Percentiles rank a stretch among this genome's conserved stretches.
Evolutionary conservation across 768 basidiomycete species (phyloP).

Genomic region (Boletus coccyginus): DNA sequence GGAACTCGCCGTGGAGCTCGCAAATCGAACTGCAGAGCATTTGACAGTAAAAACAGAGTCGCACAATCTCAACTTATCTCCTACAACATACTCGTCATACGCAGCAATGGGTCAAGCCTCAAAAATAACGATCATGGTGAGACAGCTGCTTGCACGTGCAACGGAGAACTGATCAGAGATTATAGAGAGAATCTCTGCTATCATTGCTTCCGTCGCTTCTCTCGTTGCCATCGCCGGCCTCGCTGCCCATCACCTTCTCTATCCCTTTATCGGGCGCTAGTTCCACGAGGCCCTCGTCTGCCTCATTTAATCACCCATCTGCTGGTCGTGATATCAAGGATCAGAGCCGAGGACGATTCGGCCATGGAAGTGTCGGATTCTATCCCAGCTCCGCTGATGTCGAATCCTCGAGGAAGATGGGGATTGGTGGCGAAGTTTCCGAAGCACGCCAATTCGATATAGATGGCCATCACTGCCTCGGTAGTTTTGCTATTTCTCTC

Average conservation of each 20-base stretch:
- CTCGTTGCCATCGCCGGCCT: conserved; percentile 58
- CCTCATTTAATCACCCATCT: conserved; percentile 42
- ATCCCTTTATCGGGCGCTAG: conserved; percentile 42
- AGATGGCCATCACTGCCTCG: conserved; percentile 44
- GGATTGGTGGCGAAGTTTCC: conserved; percentile 31
- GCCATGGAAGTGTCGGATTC: conserved; percentile 38
- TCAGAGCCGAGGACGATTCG: conserved; percentile 52
- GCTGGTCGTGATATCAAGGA: conserved; percentile 47
- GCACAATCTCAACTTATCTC: conserved; percentile 48
- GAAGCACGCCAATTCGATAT: conserved; percentile 55
- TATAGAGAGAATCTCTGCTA: conserved; percentile 62
- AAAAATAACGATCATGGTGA: conserved; percentile 69
- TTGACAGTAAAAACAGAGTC: conserved; percentile 56
- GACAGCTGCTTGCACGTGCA: conserved; percentile 1
- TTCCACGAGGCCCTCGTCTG: conserved; percentile 39
- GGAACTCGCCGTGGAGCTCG: conserved; percentile 61
- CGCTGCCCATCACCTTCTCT: conserved; percentile 55
- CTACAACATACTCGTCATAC: conserved; percentile 40
- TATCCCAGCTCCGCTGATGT: conserved; percentile 45
- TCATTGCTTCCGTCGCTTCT: conserved; percentile 76
- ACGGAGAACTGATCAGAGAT: conserved; percentile 14
- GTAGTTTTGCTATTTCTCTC: conserved; percentile 69
- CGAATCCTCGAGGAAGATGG: conserved; percentile 28
- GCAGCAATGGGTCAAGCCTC: conserved; percentile 46
- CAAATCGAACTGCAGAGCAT: conserved; percentile 36